Evolutionary conservation across 192 early-diverging fungal genomes (phyloP).

Genomic region (Backusella macrospora): DNA sequence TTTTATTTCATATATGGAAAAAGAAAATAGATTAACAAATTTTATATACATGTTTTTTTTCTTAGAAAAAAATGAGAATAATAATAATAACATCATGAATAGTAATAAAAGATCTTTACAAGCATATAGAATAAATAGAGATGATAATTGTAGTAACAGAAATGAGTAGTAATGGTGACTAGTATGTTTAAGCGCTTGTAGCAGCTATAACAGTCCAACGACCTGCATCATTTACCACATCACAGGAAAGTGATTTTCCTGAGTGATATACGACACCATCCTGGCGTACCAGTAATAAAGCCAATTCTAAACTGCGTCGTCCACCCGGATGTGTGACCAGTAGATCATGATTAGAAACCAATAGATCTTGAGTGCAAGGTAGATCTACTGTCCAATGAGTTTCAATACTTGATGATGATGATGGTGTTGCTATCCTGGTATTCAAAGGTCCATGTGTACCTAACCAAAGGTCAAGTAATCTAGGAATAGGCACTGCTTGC

Average conservation of each 20-base stretch:
- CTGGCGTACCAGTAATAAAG: slow-evolving; percentile 35
- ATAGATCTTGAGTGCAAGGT: slow-evolving; percentile 40
- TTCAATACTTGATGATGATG: slow-evolving; percentile 23
- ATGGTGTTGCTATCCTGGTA: slow-evolving; percentile 12
- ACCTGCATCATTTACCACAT: slow-evolving; percentile 21
- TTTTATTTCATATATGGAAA: slow-evolving; percentile 11
- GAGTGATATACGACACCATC: slow-evolving; percentile 40
- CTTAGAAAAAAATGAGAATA: background rate
- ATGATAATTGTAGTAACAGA: no score
- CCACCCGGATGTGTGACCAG: slow-evolving; percentile 27
- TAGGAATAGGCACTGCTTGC: slow-evolving; percentile 25
- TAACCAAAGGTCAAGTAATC: slow-evolving; percentile 51
- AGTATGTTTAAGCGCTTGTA: slow-evolving; percentile 1
- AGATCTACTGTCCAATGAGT: slow-evolving; percentile 27
- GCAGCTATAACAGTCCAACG: slow-evolving; percentile 24
- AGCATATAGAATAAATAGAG: no score
- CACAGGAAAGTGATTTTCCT: slow-evolving; percentile 31
- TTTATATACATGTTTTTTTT: slow-evolving; percentile 6
- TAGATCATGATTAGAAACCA: slow-evolving; percentile 41
- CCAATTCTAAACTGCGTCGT: slow-evolving; percentile 26
- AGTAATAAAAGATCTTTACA: background rate
- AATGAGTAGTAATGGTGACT: background rate
- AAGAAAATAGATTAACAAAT: background rate
- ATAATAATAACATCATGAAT: background rate
- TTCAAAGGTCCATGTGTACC: slow-evolving; percentile 49